Conservation (phyloP, 2,329 filamentous ascomycete species). For the Fusarium globosum region DNA sequence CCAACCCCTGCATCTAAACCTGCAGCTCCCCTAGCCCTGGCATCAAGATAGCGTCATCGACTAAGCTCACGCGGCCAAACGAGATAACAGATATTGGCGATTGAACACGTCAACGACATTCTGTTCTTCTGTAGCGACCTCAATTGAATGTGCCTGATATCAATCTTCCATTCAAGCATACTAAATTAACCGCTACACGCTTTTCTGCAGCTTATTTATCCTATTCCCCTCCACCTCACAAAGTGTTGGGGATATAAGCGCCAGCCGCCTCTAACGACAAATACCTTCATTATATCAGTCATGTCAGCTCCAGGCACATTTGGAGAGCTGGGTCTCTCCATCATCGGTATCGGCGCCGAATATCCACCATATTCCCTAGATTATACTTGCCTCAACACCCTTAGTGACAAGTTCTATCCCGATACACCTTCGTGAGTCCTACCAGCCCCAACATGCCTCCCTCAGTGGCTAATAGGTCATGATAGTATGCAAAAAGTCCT, state of each 20-base stretch:
- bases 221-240: slow-evolving; percentile 16
- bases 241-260: slow-evolving; percentile 33
- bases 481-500: slow-evolving; percentile 71
- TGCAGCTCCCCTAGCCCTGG: slow-evolving; percentile 25
- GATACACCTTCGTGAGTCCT: slow-evolving; percentile 66
- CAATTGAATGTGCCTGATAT: slow-evolving; percentile 17
- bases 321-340: slow-evolving; percentile 67
- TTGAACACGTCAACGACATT: slow-evolving; percentile 29
- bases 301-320: slow-evolving; percentile 59
- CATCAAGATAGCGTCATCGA: slow-evolving; percentile 41
- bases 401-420: slow-evolving; percentile 68
- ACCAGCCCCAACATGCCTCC: background rate
- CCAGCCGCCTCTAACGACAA: background rate
- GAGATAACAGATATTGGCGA: slow-evolving; percentile 13
- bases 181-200: background rate
- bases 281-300: slow-evolving; percentile 17
- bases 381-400: slow-evolving; percentile 60
- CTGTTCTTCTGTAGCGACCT: background rate
- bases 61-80: slow-evolving; percentile 16
- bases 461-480: background rate
- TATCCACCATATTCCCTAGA: slow-evolving; percentile 69
- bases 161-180: background rate
- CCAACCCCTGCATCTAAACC: slow-evolving; percentile 24
- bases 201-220: background rate
- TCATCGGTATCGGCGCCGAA: slow-evolving; percentile 68